Conservation (phyloP, 495 filamentous ascomycete species). For the Monascus purpureus region DNA sequence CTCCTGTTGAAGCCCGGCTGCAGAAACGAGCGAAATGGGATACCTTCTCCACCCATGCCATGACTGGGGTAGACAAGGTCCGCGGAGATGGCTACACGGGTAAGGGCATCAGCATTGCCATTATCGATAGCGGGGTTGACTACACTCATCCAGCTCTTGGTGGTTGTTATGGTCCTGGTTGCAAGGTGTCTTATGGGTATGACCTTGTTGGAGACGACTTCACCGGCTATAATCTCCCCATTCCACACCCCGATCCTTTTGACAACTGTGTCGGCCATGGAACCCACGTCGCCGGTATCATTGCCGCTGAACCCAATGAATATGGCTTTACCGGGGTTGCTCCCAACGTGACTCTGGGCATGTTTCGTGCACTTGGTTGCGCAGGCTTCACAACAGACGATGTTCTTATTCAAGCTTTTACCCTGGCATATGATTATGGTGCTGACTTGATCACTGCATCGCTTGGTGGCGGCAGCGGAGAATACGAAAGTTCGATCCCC, state of each 20-base stretch:
- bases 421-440: conserved; percentile 41
- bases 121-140: conserved; percentile 36
- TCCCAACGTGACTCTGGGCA: conserved; percentile 37
- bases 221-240: conserved; percentile 10
- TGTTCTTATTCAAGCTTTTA: conserved; percentile 40
- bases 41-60: conserved; percentile 7
- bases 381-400: conserved; percentile 31
- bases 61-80: conserved; percentile 13
- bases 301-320: conserved; percentile 35
- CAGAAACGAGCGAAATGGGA: not conserved
- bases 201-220: conserved; percentile 26
- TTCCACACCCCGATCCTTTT: conserved; percentile 17
- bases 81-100: conserved; percentile 7
- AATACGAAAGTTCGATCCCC: conserved; percentile 33
- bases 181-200: conserved; percentile 31
- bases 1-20: conserved; percentile 2
- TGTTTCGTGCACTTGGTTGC: conserved; percentile 38
- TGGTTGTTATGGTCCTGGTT: conserved; percentile 40
- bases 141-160: conserved; percentile 45
- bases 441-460: conserved; percentile 47
- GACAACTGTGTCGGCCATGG: conserved; percentile 27
- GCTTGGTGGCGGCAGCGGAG: conserved; percentile 40
- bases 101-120: conserved; percentile 6
- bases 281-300: conserved; percentile 21
- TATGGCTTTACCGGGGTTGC: conserved; percentile 41